Evolutionary conservation across 805 yeast genomes (phyloP).

Genomic region (Lipomyces spencermartinsiae): DNA sequence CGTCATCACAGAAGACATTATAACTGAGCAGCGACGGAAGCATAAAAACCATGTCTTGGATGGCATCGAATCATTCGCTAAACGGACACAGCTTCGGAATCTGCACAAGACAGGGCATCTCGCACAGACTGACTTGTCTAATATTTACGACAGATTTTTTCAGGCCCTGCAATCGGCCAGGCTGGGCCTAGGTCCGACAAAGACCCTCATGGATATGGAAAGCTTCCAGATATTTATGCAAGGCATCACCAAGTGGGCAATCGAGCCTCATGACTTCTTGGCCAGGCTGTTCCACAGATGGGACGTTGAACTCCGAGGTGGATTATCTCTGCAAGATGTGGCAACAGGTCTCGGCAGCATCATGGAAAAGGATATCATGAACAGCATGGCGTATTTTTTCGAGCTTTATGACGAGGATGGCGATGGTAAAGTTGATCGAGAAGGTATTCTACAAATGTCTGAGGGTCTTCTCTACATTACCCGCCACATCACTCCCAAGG

Average conservation of each 20-base stretch:
- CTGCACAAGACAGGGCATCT: slow-evolving; percentile 75
- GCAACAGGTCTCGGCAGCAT: slow-evolving; percentile 75
- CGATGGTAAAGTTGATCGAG: slow-evolving; percentile 71
- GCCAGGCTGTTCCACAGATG: slow-evolving; percentile 70
- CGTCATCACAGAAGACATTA: slow-evolving; percentile 74
- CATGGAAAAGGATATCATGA: slow-evolving; percentile 76
- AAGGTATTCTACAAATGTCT: slow-evolving; percentile 79
- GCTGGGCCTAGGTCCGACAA: slow-evolving; percentile 52
- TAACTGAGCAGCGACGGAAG: slow-evolving; percentile 70
- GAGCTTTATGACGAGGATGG: slow-evolving; percentile 69
- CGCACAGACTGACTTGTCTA: slow-evolving; percentile 62
- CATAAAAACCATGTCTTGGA: slow-evolving; percentile 78
- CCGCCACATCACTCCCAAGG: slow-evolving; percentile 56
- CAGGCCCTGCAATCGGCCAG: slow-evolving; percentile 70
- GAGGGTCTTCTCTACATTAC: slow-evolving; percentile 87
- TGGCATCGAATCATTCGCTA: slow-evolving; percentile 88
- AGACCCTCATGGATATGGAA: slow-evolving; percentile 74
- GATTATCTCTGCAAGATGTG: slow-evolving; percentile 69
- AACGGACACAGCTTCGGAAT: slow-evolving; percentile 87
- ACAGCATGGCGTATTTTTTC: slow-evolving; percentile 77
- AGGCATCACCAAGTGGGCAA: slow-evolving; percentile 79
- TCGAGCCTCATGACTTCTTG: slow-evolving; percentile 56
- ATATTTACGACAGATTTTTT: slow-evolving; percentile 84
- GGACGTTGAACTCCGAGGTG: slow-evolving; percentile 63
- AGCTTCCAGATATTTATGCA: slow-evolving; percentile 77